Evolutionary conservation across 192 early-diverging fungal genomes (phyloP), one percentile per base, ranked within the genome.

Genomic region (Rhizophagus prolifer): DNA sequence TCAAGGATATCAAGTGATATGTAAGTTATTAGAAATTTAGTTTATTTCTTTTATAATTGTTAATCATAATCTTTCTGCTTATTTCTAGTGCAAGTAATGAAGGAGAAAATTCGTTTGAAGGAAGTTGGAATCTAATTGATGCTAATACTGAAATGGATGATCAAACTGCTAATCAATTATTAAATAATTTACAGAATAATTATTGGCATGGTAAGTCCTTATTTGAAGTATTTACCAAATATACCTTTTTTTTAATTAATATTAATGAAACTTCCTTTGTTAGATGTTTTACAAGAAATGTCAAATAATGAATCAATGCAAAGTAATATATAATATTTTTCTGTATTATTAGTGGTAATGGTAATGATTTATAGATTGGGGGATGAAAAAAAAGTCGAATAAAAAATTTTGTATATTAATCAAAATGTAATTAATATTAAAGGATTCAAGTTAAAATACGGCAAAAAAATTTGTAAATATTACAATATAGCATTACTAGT

Each of bases 81-180:
- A 44, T 44, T 44, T 44, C 41, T 19, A 54, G 6, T 54, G 19
- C 21, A 54, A 54, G 47, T 74, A 31, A 26, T 28, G 70, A 36
- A 31, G 70, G 25, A 50, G 70, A 31, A 71, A 25, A 36, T 12
- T 44, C 38, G 12, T 69, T 69, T 2, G 58, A 30, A 25, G 58
- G 14, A 38, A 72, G 14, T 41, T 59, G 54, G 28, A 58, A 31
- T 41, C 31, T 23, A 21, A 64, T 75, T 61, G 78, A 64, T 62
- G 59, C 72, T 31, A 79, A 74, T 61, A n/a, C 30, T 50, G 78
- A 79, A 25, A 79, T 79, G 78, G 72, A 79, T 31, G 78, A 79
- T 61, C 72, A 47, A 47, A 79, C 70, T n/a, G 78, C 78, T 9
- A 61, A 75, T 62, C 54, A 74, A n/a, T 12, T 79, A 16, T 34